These are phyloP conservation scores for Patellaria atrata DNA, from an alignment of 495 filamentous ascomycete genomes.

Conservation along the genomic window DNA sequence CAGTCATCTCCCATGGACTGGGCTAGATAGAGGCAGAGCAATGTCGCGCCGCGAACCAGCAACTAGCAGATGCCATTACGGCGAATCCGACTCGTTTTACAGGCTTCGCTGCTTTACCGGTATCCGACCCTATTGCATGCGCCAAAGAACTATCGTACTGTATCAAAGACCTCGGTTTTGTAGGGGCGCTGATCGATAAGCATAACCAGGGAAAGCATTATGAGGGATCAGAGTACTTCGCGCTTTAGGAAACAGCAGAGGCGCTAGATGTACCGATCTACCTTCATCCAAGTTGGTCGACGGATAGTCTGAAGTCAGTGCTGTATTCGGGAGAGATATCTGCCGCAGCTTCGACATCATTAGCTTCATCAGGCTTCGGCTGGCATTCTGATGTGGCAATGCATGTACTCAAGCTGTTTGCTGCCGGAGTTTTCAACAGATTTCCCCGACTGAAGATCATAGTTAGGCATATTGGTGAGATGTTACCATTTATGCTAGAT, in stretches of 20 bases:
- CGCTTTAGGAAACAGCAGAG: conserved; percentile 35
- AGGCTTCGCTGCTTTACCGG: conserved; percentile 41
- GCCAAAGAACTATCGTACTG: conserved; percentile 36
- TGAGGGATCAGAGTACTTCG: conserved; percentile 31
- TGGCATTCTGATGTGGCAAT: conserved; percentile 36
- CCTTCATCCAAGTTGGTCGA: conserved; percentile 28
- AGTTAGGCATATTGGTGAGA: conserved; percentile 34
- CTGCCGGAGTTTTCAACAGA: conserved; percentile 35
- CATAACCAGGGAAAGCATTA: conserved; percentile 36
- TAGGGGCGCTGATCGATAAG: conserved; percentile 44
- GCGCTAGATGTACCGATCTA: conserved; percentile 43
- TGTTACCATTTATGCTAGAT: conserved; percentile 32
- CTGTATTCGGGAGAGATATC: conserved; percentile 31
- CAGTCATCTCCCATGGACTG: conserved; percentile 42
- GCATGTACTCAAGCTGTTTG: conserved; percentile 30
- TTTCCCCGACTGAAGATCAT: conserved; percentile 33
- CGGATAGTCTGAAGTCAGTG: conserved; percentile 16
- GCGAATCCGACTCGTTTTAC: conserved; percentile 34
- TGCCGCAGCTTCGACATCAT: conserved; percentile 22
- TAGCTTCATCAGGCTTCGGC: conserved; percentile 31
- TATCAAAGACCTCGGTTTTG: conserved; percentile 33
- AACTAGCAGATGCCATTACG: conserved; percentile 35
- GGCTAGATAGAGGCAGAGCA: conserved; percentile 11
- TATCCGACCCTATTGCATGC: conserved; percentile 31
- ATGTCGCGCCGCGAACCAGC: conserved; percentile 37